Conservation (phyloP, 371 early-diverging fungal genomes). For the Mitosporidium daphniae region DNA sequence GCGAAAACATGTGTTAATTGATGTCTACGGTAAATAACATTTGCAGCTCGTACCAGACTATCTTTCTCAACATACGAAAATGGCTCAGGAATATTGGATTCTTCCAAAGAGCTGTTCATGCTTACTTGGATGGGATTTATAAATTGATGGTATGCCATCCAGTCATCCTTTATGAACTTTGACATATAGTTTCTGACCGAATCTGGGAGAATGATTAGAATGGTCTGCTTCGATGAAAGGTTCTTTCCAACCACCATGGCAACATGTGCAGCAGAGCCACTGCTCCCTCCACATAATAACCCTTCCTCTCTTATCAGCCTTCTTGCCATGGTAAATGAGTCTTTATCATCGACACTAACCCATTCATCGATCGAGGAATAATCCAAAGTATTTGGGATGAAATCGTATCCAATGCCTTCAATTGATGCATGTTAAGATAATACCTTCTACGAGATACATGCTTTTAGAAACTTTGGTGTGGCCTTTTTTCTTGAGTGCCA, state of each 20-base stretch:
- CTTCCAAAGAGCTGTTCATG: too few relatives aligned
- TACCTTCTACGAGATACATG: conserved; percentile 17
- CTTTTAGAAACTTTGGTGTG: conserved; percentile 33
- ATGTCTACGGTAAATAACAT: too few relatives aligned
- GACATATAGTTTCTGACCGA: conserved; percentile 90
- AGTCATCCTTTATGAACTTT: conserved; percentile 18
- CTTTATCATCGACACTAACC: conserved; percentile 65
- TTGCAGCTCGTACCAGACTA: too few relatives aligned
- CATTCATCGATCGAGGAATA: conserved; percentile 42
- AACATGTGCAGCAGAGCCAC: conserved; percentile 50
- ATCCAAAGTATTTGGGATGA: conserved; percentile 56
- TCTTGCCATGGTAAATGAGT: conserved; percentile 62
- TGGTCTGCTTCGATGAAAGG: conserved; percentile 19
- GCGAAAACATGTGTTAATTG: too few relatives aligned
- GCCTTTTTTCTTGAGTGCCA: too few relatives aligned
- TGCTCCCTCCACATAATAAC: conserved; percentile 49
- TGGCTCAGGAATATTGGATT: too few relatives aligned
- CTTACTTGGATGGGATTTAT: too few relatives aligned
- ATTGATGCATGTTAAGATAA: conserved; percentile 12
- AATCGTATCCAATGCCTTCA: conserved; percentile 89
- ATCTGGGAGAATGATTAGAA: conserved; percentile 66
- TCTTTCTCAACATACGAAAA: too few relatives aligned
- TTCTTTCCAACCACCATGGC: conserved; percentile 40
- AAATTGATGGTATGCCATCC: too few relatives aligned
- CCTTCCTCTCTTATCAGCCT: conserved; percentile 78